Conservation (phyloP, 495 filamentous ascomycete genomes). For the Podospora anserina region DNA sequence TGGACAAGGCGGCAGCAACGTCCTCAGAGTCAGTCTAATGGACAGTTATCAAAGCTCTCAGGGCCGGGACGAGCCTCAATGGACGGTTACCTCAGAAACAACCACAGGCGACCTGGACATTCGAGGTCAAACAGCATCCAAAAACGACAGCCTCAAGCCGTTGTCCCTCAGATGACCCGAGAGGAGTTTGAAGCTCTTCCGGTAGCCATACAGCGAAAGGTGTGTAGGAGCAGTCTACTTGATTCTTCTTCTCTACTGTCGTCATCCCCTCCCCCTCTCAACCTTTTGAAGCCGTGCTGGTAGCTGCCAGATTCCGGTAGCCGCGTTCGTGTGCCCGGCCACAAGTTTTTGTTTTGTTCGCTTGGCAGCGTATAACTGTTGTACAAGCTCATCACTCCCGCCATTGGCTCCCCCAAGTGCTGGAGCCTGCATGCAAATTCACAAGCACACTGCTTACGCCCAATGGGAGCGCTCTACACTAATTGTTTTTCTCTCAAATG, state of each 20-base stretch:
- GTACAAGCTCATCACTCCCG: constrained; percentile 1
- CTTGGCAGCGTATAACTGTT: constrained; percentile 17
- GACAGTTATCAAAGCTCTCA: constrained; percentile 13
- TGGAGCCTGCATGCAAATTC: constrained; percentile 27
- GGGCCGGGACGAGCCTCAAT: background rate
- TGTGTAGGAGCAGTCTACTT: constrained; percentile 32
- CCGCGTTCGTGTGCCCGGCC: constrained; percentile 6
- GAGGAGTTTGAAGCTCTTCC: constrained; percentile 52
- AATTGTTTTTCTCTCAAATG: constrained; percentile 18
- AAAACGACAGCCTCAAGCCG: constrained; percentile 25
- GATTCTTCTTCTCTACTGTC: constrained; percentile 17
- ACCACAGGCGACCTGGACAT: constrained; percentile 22
- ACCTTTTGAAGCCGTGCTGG: background rate
- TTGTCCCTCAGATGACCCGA: constrained; percentile 35
- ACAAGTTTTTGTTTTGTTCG: constrained; percentile 4
- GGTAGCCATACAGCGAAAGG: constrained; percentile 56
- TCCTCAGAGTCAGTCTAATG: constrained; percentile 15
- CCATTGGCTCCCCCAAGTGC: constrained; percentile 30
- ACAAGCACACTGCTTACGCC: constrained; percentile 23
- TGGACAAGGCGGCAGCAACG: constrained; percentile 32
- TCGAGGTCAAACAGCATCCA: constrained; percentile 28
- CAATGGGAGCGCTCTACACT: constrained; percentile 23
- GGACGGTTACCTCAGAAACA: constrained; percentile 14
- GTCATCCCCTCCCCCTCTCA: background rate
- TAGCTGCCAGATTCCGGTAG: background rate